These are phyloP conservation scores for Cutaneotrichosporon sp. DNA, from an alignment of 1,284 basidiomycete species.

Conservation along the genomic window DNA sequence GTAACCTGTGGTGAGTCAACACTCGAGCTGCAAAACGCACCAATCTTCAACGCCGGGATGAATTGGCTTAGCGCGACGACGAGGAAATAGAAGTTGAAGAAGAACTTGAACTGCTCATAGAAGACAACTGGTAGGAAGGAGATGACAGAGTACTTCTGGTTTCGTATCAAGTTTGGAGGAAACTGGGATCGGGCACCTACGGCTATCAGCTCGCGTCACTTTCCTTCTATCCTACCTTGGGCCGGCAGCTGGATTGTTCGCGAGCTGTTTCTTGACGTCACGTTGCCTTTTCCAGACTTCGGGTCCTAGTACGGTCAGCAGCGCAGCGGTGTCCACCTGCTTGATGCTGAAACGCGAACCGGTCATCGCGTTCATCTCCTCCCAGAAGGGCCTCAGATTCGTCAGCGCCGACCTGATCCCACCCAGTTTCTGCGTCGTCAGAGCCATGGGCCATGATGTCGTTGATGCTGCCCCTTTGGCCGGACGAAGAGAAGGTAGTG, in stretches of 20 bases:
- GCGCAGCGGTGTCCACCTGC: not conserved
- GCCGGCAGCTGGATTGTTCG: slow-evolving; percentile 5
- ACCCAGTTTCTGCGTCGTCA: not conserved
- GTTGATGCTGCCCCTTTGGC: not conserved
- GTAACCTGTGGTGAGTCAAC: slow-evolving; percentile 65
- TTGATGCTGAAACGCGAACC: not conserved
- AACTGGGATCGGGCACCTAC: slow-evolving; percentile 43
- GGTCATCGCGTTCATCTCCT: not conserved
- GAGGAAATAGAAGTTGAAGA: slow-evolving; percentile 99
- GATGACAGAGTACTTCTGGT: slow-evolving; percentile 95
- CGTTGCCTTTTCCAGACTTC: not conserved
- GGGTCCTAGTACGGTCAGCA: not conserved
- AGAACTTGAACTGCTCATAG: slow-evolving; percentile 99
- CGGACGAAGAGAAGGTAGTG: slow-evolving; percentile 9
- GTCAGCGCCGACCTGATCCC: not conserved
- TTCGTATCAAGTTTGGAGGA: slow-evolving; percentile 82
- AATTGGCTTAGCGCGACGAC: slow-evolving; percentile 96
- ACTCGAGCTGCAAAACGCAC: slow-evolving; percentile 54
- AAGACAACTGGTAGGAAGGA: slow-evolving; percentile 95
- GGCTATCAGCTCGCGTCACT: not conserved
- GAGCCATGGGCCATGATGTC: not conserved
- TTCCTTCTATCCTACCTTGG: not conserved
- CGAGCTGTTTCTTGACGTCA: not conserved
- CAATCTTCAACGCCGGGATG: slow-evolving; percentile 92
- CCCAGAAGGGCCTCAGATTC: slow-evolving; percentile 17